Conservation (phyloP, 192 early-diverging fungal species). For the Rhizophagus sp. region DNA sequence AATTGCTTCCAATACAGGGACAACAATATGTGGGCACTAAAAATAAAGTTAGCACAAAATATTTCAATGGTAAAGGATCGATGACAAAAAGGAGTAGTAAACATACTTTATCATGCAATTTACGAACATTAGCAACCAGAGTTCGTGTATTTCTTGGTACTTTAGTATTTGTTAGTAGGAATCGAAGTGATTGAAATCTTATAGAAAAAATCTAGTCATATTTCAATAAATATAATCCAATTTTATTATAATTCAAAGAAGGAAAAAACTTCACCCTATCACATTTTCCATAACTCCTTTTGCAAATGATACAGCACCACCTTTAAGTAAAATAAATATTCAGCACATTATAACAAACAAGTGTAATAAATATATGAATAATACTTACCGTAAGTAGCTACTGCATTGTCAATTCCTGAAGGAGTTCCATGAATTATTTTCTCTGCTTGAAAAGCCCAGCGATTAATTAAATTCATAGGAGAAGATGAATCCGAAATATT, state of each 20-base stretch:
- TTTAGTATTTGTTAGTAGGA: constrained; percentile 87
- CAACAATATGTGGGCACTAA: constrained; percentile 60
- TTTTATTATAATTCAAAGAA: background rate
- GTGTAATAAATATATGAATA: background rate
- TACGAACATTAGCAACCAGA: constrained; percentile 79
- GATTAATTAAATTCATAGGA: constrained; percentile 64
- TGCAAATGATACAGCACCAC: constrained; percentile 72
- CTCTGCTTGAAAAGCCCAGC: constrained; percentile 91
- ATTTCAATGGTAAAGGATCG: background rate
- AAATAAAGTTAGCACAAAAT: constrained; percentile 1
- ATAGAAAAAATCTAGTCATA: background rate
- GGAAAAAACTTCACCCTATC: background rate
- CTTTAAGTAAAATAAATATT: constrained; percentile 35
- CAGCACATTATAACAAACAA: constrained; percentile 2
- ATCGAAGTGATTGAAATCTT: constrained; percentile 66
- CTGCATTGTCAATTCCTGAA: constrained; percentile 93
- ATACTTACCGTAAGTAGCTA: constrained; percentile 76
- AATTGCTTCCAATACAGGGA: constrained; percentile 70
- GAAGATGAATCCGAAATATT: constrained; percentile 34
- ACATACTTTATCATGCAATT: constrained; percentile 49
- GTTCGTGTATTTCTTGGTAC: constrained; percentile 88
- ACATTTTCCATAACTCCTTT: constrained; percentile 48
- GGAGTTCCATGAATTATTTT: constrained; percentile 95
- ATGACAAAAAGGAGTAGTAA: background rate
- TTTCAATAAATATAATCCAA: background rate